Evolutionary conservation across 805 yeast species (phyloP).

Genomic region (Saturnispora sekii): DNA sequence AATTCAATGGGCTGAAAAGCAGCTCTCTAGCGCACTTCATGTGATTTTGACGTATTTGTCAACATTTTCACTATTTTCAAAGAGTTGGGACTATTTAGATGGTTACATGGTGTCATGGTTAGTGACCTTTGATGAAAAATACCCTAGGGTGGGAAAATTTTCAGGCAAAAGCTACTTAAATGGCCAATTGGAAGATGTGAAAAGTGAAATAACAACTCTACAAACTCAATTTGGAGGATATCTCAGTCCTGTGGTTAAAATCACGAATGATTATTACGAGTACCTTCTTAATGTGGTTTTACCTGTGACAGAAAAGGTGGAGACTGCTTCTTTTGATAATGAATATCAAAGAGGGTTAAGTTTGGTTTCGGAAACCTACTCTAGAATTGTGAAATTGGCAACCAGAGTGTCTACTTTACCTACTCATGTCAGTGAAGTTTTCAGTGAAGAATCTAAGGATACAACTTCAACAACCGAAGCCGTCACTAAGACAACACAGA

Average conservation of each 20-base stretch:
- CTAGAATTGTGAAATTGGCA: conserved; percentile 23
- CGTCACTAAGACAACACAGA: conserved; percentile 29
- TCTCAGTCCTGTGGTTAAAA: conserved; percentile 21
- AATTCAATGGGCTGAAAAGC: conserved; percentile 13
- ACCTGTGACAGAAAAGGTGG: conserved; percentile 14
- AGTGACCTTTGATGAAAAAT: conserved; percentile 21
- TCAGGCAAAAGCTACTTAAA: conserved; percentile 18
- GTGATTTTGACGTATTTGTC: conserved; percentile 13
- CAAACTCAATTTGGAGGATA: neutral
- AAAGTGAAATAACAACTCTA: too few relatives aligned
- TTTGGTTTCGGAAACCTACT: conserved; percentile 20
- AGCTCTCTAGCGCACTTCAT: conserved; percentile 11
- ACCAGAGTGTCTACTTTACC: conserved; percentile 21
- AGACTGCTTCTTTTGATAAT: conserved; percentile 7
- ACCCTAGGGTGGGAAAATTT: conserved; percentile 15
- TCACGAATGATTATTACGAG: conserved; percentile 25
- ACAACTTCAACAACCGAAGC: conserved; percentile 25
- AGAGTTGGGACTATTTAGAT: conserved; percentile 19
- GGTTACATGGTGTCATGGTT: conserved; percentile 16
- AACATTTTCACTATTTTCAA: conserved; percentile 15
- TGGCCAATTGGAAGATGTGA: conserved; percentile 7
- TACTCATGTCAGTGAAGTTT: conserved; percentile 25
- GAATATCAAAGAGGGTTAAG: conserved; percentile 23
- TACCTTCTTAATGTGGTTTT: conserved; percentile 19
- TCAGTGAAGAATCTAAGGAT: conserved; percentile 23